Conservation (phyloP, 768 basidiomycete genomes). For the Megacollybia marginata region DNA sequence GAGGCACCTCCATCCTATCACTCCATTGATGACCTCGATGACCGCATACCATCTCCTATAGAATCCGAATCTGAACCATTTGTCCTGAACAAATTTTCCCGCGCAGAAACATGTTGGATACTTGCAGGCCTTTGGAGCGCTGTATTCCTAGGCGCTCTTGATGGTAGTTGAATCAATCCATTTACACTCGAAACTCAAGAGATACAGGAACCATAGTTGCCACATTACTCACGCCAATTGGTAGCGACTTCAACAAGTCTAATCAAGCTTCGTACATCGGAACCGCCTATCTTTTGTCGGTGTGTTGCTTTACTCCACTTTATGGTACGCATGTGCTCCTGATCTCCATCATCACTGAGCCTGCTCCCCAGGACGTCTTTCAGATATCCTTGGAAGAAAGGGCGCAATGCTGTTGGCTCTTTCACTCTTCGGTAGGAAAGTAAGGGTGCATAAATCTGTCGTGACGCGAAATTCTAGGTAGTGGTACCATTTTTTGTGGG, state of each 20-base stretch:
- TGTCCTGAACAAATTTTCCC: slow-evolving; percentile 40
- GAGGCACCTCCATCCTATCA: slow-evolving; percentile 40
- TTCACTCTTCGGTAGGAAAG: slow-evolving; percentile 64
- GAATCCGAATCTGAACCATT: slow-evolving; percentile 21
- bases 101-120: slow-evolving; percentile 58
- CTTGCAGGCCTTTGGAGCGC: slow-evolving; percentile 76
- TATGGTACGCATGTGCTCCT: slow-evolving; percentile 47
- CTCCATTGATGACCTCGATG: slow-evolving; percentile 34
- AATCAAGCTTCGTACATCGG: slow-evolving; percentile 83
- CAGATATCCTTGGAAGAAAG: slow-evolving; percentile 81
- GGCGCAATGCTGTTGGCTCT: slow-evolving; percentile 83
- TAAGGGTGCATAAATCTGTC: not conserved
- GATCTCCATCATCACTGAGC: slow-evolving; percentile 1
- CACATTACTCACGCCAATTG: slow-evolving; percentile 78
- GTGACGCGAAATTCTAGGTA: slow-evolving; percentile 34
- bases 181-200: not conserved
- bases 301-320: slow-evolving; percentile 87
- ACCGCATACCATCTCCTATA: slow-evolving; percentile 15
- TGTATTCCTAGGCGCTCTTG: slow-evolving; percentile 78
- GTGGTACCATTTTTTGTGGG: slow-evolving; percentile 83
- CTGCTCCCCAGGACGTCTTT: slow-evolving; percentile 55
- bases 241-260: slow-evolving; percentile 75
- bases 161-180: slow-evolving; percentile 41
- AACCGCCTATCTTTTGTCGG: slow-evolving; percentile 78
- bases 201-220: slow-evolving; percentile 75